These are phyloP conservation scores for Piromyces finnis DNA, from an alignment of 192 early-diverging fungal genomes.

Conservation along the genomic window DNA sequence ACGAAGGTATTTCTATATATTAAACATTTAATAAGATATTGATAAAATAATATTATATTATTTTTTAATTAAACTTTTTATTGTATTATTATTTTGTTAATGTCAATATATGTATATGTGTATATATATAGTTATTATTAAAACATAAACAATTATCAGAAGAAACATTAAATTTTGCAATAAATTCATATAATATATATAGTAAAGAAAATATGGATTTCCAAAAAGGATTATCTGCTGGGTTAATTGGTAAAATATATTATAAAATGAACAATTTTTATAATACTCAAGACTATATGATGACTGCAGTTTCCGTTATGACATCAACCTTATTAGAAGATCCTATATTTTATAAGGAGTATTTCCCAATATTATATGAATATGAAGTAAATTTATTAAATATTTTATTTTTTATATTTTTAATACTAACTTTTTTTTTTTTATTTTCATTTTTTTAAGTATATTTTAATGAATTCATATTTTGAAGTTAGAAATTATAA, in stretches of 20 bases:
- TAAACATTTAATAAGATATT: neutral
- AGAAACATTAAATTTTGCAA: neutral
- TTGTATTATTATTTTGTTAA: no score
- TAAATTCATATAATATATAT: neutral
- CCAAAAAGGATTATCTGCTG: neutral
- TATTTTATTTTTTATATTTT: no score
- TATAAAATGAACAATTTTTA: neutral
- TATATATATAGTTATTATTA: neutral
- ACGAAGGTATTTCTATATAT: neutral
- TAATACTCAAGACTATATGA: neutral
- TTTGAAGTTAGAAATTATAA: neutral
- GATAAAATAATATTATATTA: neutral
- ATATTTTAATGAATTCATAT: neutral
- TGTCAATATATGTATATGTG: no score
- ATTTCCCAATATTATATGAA: neutral
- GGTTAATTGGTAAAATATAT: neutral
- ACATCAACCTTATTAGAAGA: neutral
- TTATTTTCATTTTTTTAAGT: no score
- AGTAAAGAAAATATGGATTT: neutral
- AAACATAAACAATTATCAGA: neutral
- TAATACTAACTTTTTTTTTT: no score
- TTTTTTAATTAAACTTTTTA: no score
- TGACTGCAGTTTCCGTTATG: neutral
- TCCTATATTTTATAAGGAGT: neutral
- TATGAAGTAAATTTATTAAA: neutral